Percentiles rank a stretch among this genome's conserved stretches.
Evolutionary conservation across 345 rosid genomes (phyloP).

Genomic region (Mangifera indica): DNA sequence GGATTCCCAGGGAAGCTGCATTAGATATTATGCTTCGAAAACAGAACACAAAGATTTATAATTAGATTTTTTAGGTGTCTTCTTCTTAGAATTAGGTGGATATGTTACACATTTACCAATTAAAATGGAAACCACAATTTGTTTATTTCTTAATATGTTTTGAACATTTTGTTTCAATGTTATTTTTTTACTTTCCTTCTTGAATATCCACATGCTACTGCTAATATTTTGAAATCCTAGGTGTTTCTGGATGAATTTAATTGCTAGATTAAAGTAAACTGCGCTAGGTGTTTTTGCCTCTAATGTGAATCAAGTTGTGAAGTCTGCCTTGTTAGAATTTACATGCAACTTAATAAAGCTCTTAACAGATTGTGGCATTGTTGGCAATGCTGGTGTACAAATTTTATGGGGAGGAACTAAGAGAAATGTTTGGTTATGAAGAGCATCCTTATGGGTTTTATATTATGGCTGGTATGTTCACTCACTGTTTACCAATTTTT

Average conservation of each 20-base stretch:
- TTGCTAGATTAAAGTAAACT: neutral
- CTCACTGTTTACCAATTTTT: neutral
- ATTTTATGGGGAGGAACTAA: conserved; percentile 88
- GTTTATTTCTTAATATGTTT: neutral
- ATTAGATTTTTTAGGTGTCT: neutral
- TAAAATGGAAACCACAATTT: neutral
- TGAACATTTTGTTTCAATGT: neutral
- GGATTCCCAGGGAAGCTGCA: neutral
- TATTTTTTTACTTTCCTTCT: neutral
- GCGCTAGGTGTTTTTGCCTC: conserved; percentile 1
- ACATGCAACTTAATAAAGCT: conserved; percentile 19
- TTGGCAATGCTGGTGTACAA: conserved; percentile 94
- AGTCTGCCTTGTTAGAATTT: conserved; percentile 1
- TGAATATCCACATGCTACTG: neutral
- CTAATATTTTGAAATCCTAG: neutral
- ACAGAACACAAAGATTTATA: neutral
- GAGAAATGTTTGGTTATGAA: conserved; percentile 97
- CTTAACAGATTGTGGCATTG: conserved; percentile 79
- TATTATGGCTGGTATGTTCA: conserved; percentile 78
- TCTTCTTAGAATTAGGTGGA: too few relatives aligned
- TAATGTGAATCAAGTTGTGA: conserved; percentile 1
- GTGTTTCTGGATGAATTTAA: conserved; percentile 7
- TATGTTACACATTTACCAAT: neutral
- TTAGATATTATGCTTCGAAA: neutral
- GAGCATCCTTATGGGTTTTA: conserved; percentile 99